Evolutionary conservation across 2,329 filamentous ascomycete genomes (phyloP).

Genomic region (Cytospora mali): DNA sequence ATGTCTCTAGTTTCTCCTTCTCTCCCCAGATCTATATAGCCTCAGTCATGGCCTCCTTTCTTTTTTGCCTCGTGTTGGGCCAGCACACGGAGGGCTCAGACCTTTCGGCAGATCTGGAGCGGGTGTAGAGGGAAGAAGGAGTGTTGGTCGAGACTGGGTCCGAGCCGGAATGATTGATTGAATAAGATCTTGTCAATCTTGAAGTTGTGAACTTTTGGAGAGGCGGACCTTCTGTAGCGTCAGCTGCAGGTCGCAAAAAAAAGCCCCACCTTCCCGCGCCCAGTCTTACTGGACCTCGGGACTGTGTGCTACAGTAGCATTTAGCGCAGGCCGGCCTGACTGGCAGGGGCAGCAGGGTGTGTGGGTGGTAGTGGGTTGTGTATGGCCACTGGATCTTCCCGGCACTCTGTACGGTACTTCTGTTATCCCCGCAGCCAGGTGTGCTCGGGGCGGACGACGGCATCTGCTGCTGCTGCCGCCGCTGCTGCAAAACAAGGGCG

Average conservation of each 20-base stretch:
- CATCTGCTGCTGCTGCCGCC: background rate
- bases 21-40: constrained; percentile 7
- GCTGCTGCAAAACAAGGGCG: background rate
- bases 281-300: too few species aligned
- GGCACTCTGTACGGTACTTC: constrained; percentile 20
- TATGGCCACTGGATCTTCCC: background rate
- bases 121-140: background rate
- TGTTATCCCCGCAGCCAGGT: constrained; percentile 12
- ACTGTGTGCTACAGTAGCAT: background rate
- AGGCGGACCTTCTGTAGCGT: constrained; percentile 17
- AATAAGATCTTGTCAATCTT: constrained; percentile 10
- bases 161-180: constrained; percentile 1
- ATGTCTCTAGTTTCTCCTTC: background rate
- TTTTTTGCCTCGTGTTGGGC: background rate
- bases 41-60: constrained; percentile 5
- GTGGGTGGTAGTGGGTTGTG: background rate
- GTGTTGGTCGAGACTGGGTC: constrained; percentile 1
- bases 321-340: constrained; percentile 20
- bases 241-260: background rate
- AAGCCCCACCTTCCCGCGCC: constrained; percentile 13
- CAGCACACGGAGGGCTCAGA: constrained; percentile 12
- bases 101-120: background rate
- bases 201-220: constrained; percentile 22
- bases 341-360: background rate
- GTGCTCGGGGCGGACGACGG: background rate